Percentiles rank a stretch among this genome's conserved stretches.
Conservation (phyloP, 2,329 filamentous ascomycete species). For the Fusarium falciforme region DNA sequence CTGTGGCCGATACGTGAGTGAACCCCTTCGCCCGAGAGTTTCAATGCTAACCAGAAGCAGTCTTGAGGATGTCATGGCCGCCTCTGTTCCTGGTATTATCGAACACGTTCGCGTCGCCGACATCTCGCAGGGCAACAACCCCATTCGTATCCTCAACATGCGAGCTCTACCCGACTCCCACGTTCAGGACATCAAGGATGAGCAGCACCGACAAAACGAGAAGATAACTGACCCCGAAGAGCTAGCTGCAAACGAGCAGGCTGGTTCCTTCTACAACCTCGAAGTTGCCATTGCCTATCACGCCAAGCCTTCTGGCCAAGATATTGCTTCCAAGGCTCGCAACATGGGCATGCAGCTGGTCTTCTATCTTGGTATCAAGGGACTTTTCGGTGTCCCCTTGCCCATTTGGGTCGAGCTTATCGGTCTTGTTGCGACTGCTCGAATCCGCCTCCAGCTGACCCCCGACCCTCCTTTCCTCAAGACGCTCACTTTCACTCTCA, state of each 20-base stretch:
- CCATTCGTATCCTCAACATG: slow-evolving; percentile 87
- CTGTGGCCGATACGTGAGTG: slow-evolving; percentile 81
- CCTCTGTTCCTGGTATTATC: slow-evolving; percentile 88
- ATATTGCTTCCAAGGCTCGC: slow-evolving; percentile 82
- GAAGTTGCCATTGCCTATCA: slow-evolving; percentile 94
- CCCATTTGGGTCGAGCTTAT: slow-evolving; percentile 92
- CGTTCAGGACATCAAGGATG: slow-evolving; percentile 83
- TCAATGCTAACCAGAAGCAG: slow-evolving; percentile 37
- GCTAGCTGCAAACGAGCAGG: slow-evolving; percentile 87
- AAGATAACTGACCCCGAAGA: slow-evolving; percentile 88
- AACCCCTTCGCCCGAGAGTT: accelerated
- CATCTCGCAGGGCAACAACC: slow-evolving; percentile 93
- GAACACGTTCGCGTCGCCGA: slow-evolving; percentile 96
- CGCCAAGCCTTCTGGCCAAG: slow-evolving; percentile 77
- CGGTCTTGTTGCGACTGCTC: slow-evolving; percentile 88
- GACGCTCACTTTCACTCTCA: slow-evolving; percentile 90
- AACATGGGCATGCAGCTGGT: slow-evolving; percentile 98
- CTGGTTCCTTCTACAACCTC: slow-evolving; percentile 92
- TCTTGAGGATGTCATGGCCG: slow-evolving; percentile 88
- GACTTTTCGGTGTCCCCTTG: slow-evolving; percentile 87
- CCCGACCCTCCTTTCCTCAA: slow-evolving; percentile 94
- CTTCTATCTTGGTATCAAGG: slow-evolving; percentile 92
- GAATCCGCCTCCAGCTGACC: slow-evolving; percentile 84
- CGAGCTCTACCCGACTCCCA: slow-evolving; percentile 83
- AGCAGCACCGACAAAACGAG: slow-evolving; percentile 81